Evolutionary conservation across 2,329 filamentous ascomycete species (phyloP).

Genomic region (Cordyceps farinosa): DNA sequence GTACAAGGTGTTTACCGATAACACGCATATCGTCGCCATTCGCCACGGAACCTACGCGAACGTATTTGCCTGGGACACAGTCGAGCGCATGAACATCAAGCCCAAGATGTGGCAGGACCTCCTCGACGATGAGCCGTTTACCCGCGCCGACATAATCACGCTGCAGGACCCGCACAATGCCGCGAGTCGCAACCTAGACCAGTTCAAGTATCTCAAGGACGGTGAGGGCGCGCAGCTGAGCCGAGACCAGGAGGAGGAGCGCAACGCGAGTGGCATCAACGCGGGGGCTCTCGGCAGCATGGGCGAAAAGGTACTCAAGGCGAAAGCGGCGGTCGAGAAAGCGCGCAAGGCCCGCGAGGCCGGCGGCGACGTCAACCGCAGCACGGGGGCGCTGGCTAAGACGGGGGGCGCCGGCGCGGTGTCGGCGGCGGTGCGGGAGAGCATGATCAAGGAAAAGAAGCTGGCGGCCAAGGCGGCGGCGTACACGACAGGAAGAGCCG

Average conservation of each 20-base stretch:
- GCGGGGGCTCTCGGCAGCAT: constrained; percentile 72
- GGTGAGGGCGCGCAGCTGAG: constrained; percentile 67
- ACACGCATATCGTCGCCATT: constrained; percentile 92
- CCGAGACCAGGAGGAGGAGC: constrained; percentile 66
- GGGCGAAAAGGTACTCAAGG: constrained; percentile 78
- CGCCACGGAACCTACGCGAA: constrained; percentile 79
- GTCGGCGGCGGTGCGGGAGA: constrained; percentile 30
- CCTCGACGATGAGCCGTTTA: constrained; percentile 81
- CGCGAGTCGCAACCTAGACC: constrained; percentile 73
- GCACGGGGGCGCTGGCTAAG: constrained; percentile 42
- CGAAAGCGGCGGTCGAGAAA: constrained; percentile 90
- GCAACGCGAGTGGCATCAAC: constrained; percentile 69
- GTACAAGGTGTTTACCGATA: constrained; percentile 96
- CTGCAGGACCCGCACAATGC: constrained; percentile 94
- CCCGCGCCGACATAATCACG: constrained; percentile 88
- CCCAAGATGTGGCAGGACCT: constrained; percentile 93
- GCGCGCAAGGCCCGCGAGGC: constrained; percentile 71
- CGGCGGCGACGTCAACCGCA: constrained; percentile 55
- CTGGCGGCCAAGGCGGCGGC: constrained; percentile 78
- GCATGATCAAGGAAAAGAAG: constrained; percentile 52
- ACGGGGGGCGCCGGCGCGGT: constrained; percentile 24
- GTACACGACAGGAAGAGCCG: constrained; percentile 86
- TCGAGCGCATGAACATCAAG: constrained; percentile 94
- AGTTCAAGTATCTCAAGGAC: constrained; percentile 86
- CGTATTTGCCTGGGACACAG: constrained; percentile 93